Conservation (phyloP, 2,329 filamentous ascomycete species). For the Penicillium nordicum region DNA sequence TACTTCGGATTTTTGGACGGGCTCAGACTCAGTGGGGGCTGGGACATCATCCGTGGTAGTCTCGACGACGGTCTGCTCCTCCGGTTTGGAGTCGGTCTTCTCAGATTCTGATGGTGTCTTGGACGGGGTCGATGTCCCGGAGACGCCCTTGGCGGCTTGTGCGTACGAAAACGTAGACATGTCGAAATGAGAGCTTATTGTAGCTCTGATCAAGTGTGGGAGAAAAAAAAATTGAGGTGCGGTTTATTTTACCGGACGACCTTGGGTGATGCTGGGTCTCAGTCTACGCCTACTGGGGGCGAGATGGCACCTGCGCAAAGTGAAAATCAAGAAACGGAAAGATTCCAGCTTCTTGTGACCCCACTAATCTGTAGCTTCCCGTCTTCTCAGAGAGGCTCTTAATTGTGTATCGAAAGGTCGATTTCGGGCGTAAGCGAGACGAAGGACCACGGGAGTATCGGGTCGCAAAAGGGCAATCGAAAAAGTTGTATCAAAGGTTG, state of each 20-base stretch:
- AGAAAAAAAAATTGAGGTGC: constrained; percentile 6
- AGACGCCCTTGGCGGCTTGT: constrained; percentile 83
- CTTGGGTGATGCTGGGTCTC: constrained; percentile 22
- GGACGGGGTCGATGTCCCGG: constrained; percentile 46
- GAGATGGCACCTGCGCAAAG: constrained; percentile 26
- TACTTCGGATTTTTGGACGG: constrained; percentile 40
- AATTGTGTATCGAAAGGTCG: constrained; percentile 4
- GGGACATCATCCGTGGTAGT: constrained; percentile 30
- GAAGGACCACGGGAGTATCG: constrained; percentile 4
- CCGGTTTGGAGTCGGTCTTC: constrained; percentile 28
- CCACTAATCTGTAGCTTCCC: constrained; percentile 29
- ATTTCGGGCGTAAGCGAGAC: neutral
- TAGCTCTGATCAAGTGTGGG: constrained; percentile 14
- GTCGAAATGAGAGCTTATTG: constrained; percentile 44
- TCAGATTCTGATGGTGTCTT: constrained; percentile 37
- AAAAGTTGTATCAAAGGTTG: constrained; percentile 1
- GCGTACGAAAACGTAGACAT: constrained; percentile 82
- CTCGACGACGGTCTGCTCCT: constrained; percentile 28
- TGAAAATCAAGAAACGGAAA: constrained; percentile 23
- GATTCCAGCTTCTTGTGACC: constrained; percentile 29
- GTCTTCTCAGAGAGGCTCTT: constrained; percentile 23
- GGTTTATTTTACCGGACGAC: constrained; percentile 25
- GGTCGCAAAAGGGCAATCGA: constrained; percentile 2
- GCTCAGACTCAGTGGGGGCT: constrained; percentile 46
- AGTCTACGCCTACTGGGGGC: constrained; percentile 20